Evolutionary conservation across 1,139 yeast genomes (phyloP).

Genomic region (Protomyces macrosporus): DNA sequence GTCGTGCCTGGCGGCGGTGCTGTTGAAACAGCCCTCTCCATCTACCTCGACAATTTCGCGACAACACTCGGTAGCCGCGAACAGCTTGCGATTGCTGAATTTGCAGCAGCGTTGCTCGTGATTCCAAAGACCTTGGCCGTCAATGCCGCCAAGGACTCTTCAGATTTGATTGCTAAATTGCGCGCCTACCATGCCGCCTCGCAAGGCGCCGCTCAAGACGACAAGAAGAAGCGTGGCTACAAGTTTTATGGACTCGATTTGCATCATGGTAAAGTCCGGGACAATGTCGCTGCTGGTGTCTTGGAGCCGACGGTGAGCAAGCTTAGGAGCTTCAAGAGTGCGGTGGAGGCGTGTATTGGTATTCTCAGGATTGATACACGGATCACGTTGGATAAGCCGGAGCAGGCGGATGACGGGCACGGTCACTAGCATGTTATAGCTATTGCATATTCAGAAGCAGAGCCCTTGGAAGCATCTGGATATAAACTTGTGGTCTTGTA

Average conservation of each 20-base stretch:
- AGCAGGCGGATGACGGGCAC: conserved; percentile 70
- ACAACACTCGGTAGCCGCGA: conserved; percentile 95
- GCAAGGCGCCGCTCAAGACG: conserved; percentile 77
- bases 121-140: conserved; percentile 97
- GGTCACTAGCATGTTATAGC: conserved; percentile 34
- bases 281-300: conserved; percentile 78
- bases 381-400: conserved; percentile 94
- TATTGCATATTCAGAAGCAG: too few species aligned
- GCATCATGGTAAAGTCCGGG: conserved; percentile 83
- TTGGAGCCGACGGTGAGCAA: conserved; percentile 93
- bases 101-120: conserved; percentile 80
- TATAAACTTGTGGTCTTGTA: too few species aligned
- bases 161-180: conserved; percentile 88
- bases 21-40: conserved; percentile 91
- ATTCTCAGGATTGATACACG: conserved; percentile 96
- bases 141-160: conserved; percentile 95
- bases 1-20: conserved; percentile 99
- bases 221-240: conserved; percentile 74
- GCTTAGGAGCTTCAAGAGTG: conserved; percentile 85
- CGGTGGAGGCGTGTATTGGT: conserved; percentile 96
- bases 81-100: conserved; percentile 96
- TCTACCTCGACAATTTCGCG: conserved; percentile 92
- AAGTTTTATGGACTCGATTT: conserved; percentile 89
- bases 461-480: too few species aligned
- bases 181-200: conserved; percentile 96